Conservation (phyloP, 2,329 filamentous ascomycete species). For the Lachnellula occidentalis region DNA sequence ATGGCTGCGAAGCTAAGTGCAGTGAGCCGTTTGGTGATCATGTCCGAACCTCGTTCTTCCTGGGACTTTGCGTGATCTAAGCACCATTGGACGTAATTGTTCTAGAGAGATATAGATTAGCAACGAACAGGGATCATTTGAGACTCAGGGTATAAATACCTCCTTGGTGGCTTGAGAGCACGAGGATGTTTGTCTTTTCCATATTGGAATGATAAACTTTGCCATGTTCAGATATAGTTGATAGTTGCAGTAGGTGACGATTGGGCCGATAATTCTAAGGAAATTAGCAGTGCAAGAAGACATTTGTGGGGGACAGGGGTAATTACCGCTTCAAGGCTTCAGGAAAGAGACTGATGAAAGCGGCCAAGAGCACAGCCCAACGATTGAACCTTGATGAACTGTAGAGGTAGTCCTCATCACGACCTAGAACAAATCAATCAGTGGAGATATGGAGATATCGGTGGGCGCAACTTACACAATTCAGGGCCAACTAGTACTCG, state of each 20-base stretch:
- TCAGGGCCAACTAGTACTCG: slow-evolving; percentile 29
- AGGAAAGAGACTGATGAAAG: slow-evolving; percentile 30
- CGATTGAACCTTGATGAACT: slow-evolving; percentile 30
- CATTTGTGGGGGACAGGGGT: slow-evolving; percentile 21
- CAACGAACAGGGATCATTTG: not conserved
- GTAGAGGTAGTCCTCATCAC: slow-evolving; percentile 33
- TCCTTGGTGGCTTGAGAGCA: slow-evolving; percentile 10
- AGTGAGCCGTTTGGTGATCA: slow-evolving; percentile 27
- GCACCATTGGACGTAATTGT: slow-evolving; percentile 38
- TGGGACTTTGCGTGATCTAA: slow-evolving; percentile 35
- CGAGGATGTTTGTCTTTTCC: slow-evolving; percentile 28
- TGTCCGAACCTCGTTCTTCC: slow-evolving; percentile 32
- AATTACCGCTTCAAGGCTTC: slow-evolving; percentile 30
- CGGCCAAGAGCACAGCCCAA: slow-evolving; percentile 32
- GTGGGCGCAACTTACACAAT: slow-evolving; percentile 21
- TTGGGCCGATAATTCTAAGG: slow-evolving; percentile 17
- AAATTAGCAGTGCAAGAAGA: slow-evolving; percentile 18
- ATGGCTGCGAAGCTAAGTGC: slow-evolving; percentile 24
- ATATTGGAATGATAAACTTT: slow-evolving; percentile 31
- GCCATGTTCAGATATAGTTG: slow-evolving; percentile 26
- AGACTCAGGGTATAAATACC: slow-evolving; percentile 18
- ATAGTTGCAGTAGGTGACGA: slow-evolving; percentile 16
- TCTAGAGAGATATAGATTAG: slow-evolving; percentile 17
- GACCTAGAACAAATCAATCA: slow-evolving; percentile 10
- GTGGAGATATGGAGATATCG: too few species aligned